Evolutionary conservation across 2,329 filamentous ascomycete species (phyloP).

Genomic region (Aureobasidium sp.): DNA sequence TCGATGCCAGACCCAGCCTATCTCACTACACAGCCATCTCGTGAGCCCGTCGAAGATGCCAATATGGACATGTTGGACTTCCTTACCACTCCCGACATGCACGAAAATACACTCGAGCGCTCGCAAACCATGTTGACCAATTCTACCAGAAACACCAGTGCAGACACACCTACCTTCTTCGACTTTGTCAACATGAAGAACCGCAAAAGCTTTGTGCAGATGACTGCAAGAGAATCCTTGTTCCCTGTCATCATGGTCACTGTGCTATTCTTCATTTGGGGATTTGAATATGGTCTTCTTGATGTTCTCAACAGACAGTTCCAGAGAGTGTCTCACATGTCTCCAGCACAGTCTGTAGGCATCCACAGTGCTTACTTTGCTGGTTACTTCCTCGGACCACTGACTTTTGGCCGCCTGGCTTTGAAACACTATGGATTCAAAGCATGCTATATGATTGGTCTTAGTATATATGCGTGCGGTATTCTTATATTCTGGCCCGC

Average conservation of each 20-base stretch:
- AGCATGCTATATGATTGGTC: constrained; percentile 51
- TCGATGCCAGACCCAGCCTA: constrained; percentile 16
- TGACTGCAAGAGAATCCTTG: constrained; percentile 55
- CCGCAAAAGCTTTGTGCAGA: constrained; percentile 63
- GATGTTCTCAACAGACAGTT: constrained; percentile 72
- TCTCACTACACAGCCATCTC: constrained; percentile 2
- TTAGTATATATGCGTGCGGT: constrained; percentile 55
- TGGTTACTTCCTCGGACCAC: constrained; percentile 61
- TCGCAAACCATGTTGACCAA: constrained; percentile 29
- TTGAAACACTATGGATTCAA: constrained; percentile 56
- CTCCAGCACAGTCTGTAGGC: constrained; percentile 53
- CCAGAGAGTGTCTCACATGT: constrained; percentile 54
- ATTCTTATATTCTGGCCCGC: constrained; percentile 57
- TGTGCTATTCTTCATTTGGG: constrained; percentile 81
- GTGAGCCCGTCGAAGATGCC: constrained; percentile 3
- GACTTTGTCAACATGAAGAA: constrained; percentile 65
- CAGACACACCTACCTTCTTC: constrained; percentile 50
- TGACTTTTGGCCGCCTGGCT: constrained; percentile 55
- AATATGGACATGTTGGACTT: constrained; percentile 45
- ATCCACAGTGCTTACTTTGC: constrained; percentile 64
- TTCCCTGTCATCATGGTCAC: constrained; percentile 69
- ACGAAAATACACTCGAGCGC: constrained; percentile 23
- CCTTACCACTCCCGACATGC: constrained; percentile 41
- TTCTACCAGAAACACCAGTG: constrained; percentile 29
- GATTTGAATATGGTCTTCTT: constrained; percentile 79